phyloP scores from a whole-genome alignment of 2,329 filamentous ascomycete species.

The Trichoderma harzianum region DNA sequence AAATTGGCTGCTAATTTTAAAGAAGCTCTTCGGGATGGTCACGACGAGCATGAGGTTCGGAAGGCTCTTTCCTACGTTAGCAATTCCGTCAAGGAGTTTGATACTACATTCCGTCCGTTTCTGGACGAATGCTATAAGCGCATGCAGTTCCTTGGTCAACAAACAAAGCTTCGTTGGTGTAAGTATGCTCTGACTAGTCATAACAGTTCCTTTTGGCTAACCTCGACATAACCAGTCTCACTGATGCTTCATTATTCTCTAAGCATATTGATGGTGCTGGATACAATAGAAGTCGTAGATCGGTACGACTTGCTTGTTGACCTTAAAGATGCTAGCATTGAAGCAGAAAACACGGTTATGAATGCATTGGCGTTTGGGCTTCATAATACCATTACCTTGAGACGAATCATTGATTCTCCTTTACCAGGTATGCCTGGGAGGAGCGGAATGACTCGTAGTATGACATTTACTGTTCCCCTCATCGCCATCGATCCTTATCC shows the following conservation, averaged over 20 bases:
- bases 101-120: neutral
- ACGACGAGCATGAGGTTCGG: neutral
- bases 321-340: conserved; percentile 3
- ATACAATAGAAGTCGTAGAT: neutral
- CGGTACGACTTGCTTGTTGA: neutral
- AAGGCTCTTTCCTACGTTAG: neutral
- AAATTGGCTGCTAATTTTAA: neutral
- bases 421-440: neutral
- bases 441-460: neutral
- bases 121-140: neutral
- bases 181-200: neutral
- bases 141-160: neutral
- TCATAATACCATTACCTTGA: neutral
- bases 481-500: neutral
- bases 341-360: neutral
- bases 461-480: neutral
- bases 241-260: neutral
- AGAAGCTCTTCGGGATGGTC: neutral
- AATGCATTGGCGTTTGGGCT: neutral
- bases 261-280: neutral
- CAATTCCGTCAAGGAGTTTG: neutral
- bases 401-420: neutral
- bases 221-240: neutral
- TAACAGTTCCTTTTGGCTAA: neutral
- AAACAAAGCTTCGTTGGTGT: conserved; percentile 3